phyloP scores from a whole-genome alignment of 768 basidiomycete genomes.

The Hygrocybe coccinea region DNA sequence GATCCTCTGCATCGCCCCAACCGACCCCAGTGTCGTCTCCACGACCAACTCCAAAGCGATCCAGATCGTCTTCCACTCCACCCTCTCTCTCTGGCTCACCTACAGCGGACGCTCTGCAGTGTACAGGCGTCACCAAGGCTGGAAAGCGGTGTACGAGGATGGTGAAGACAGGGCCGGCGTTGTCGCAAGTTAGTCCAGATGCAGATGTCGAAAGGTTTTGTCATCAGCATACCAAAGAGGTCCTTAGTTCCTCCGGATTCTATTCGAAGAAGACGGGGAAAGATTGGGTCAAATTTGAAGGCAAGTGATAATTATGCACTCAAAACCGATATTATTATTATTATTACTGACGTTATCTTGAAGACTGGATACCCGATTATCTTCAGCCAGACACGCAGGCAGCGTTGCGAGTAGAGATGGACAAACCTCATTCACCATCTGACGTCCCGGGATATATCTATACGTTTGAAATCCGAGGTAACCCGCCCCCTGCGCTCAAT shows the following conservation, averaged over 20 bases:
- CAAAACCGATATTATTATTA: constrained; percentile 6
- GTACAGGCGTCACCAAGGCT: constrained; percentile 59
- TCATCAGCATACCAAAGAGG: constrained; percentile 55
- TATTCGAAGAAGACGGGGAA: constrained; percentile 44
- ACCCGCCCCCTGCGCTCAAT: too few relatives aligned
- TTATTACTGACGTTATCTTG: background rate
- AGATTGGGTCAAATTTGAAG: constrained; percentile 53
- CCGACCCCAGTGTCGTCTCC: constrained; percentile 13
- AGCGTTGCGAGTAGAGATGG: constrained; percentile 52
- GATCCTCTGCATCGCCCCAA: constrained; percentile 18
- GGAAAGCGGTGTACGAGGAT: constrained; percentile 58
- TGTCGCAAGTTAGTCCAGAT: constrained; percentile 30
- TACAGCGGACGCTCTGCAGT: constrained; percentile 38
- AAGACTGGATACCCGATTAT: constrained; percentile 70
- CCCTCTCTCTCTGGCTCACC: constrained; percentile 14
- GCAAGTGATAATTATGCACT: constrained; percentile 37
- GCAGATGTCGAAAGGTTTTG: constrained; percentile 49
- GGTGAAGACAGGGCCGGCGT: constrained; percentile 42
- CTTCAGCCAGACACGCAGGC: constrained; percentile 57
- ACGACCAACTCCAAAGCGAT: constrained; percentile 15
- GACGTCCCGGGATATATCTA: constrained; percentile 75
- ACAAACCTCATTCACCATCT: constrained; percentile 26
- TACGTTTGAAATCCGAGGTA: constrained; percentile 74
- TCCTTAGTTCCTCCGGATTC: constrained; percentile 52
- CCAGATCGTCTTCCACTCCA: constrained; percentile 20